Base-by-base conservation (phyloP, 23 red algal species). In the Chondrus crispus region DNA sequence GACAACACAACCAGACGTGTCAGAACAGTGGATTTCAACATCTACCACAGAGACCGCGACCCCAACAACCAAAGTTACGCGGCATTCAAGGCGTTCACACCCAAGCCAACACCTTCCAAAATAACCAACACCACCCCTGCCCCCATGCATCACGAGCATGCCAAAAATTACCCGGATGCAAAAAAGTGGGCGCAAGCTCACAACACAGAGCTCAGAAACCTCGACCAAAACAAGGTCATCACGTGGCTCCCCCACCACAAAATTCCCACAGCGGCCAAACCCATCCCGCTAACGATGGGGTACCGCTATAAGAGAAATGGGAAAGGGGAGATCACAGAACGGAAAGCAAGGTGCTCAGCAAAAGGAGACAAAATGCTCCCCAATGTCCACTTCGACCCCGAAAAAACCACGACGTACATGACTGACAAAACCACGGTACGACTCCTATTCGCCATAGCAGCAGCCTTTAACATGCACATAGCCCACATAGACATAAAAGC, bases 401-500 rank as follows among this genome's bases (percentile, higher is more conserved):
- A 3, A 9, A 40, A 87, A 18, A 72, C 62, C 29, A 20, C 3
- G 26, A 42, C 83, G 2, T 52, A 22, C 55, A 6, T 73, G 3
- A 62, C 83, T 26, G 37, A 69, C 11, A 69, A 73, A 39, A 62
- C 41, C 10, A 54, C 60, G 9, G 43, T 87, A 2, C 8, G 60
- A 13, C 40, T 73, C 16, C 6, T 87, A 3, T 19, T 80, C 30
- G 39, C 12, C 14, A 10, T 80, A 14, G 41, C 74, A 18, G 74
- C 74, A 16, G 11, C 11, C 13, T 51, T 52, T 33, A 32, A 32
- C 33, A 13, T 80, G 38, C 13, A 80, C 14, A 13, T 52, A 18
- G 33, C 13, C 16, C 74, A 80, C 55, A 44, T 87, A 13, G 83
- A 87, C 37, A 57, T 87, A 6, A 87, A 52, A 6, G 42, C 83